These are phyloP conservation scores for Entomophthora muscae DNA, from an alignment of 371 early-diverging fungal species.

Conservation along the genomic window DNA sequence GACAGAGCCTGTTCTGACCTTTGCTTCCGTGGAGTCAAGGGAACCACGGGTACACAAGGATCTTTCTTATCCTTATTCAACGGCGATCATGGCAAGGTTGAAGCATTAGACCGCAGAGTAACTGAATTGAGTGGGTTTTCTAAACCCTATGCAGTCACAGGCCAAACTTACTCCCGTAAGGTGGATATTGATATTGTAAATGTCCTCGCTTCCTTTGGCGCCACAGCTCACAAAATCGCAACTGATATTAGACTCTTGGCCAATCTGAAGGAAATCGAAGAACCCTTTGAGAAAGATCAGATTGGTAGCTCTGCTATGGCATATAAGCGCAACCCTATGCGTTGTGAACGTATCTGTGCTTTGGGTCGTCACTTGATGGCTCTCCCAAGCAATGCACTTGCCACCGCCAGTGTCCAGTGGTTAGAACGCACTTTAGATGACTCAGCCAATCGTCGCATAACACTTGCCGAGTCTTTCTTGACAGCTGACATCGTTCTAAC, in stretches of 20 bases:
- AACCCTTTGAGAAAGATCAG: conserved; percentile 97
- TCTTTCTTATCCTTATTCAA: conserved; percentile 91
- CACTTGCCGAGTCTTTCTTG: conserved; percentile 91
- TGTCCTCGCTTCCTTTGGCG: conserved; percentile 81
- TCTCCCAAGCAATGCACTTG: conserved; percentile 70
- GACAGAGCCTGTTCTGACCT: conserved; percentile 73
- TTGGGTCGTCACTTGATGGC: conserved; percentile 90
- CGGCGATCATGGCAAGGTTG: conserved; percentile 84
- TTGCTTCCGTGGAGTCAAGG: conserved; percentile 92
- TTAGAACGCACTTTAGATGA: conserved; percentile 94
- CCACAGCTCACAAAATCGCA: conserved; percentile 92
- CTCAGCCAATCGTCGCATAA: conserved; percentile 89
- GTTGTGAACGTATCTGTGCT: conserved; percentile 90
- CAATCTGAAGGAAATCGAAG: conserved; percentile 93
- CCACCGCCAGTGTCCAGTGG: conserved; percentile 90
- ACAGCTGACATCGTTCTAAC: conserved; percentile 90
- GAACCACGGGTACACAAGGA: conserved; percentile 97
- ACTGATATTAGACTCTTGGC: conserved; percentile 92
- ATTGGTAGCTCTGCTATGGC: conserved; percentile 98
- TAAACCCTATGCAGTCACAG: conserved; percentile 77
- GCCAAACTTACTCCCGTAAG: conserved; percentile 96
- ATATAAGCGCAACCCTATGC: conserved; percentile 99
- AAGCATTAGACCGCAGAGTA: conserved; percentile 74
- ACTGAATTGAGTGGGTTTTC: conserved; percentile 78
- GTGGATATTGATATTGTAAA: conserved; percentile 84